Evolutionary conservation across 208 protist species (phyloP), one percentile per base, ranked within the genome.

Genomic region (Leishmania braziliensis): DNA sequence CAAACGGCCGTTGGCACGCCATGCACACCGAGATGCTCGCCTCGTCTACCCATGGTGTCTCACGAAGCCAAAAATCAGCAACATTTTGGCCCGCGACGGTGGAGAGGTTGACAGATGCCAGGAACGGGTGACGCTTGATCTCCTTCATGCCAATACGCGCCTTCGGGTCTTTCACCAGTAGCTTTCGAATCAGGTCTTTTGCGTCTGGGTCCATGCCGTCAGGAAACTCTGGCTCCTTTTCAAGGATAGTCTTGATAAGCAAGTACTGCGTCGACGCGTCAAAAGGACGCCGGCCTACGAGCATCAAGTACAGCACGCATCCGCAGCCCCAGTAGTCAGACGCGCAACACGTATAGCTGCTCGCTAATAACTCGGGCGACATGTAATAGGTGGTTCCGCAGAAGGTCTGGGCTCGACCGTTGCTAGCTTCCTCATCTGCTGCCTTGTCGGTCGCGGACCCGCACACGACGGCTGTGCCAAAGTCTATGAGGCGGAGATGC

Each of bases 401-500:
- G 81, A 98, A 97, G 20, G 95, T 96, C 77, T 96, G 90, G 5
- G 93, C 95, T 29, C 95, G 84, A 46, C 91, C 93, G 68, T 80
- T 81, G 26, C 86, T 86, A 66, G 75, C 78, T 33, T 94, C 86
- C 60, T 96, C 91, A 5, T 86, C 91, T 23, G 91, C 85, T 6
- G 94, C 85, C 77, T 89, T 85, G 68, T 95, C 92, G 72, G 91
- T 90, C 6, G 91, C 88, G 18, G 89, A 91, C 33, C 94, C 88
- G 73, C 89, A 94, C 53, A 92, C 87, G 18, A 98, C 92, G 18
- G 96, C 96, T 20, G 98, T 96, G 77, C 98, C 98, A 87, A 99
- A 99, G 85, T 99, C 98, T 65, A 99, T 99, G 18, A 99, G 90
- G 82, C 95, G 96, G 72, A 99, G 82, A 75, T 99, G 98, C 68